Base-by-base conservation (phyloP, 2,329 filamentous ascomycete species). In the Sporothrix phasma region DNA sequence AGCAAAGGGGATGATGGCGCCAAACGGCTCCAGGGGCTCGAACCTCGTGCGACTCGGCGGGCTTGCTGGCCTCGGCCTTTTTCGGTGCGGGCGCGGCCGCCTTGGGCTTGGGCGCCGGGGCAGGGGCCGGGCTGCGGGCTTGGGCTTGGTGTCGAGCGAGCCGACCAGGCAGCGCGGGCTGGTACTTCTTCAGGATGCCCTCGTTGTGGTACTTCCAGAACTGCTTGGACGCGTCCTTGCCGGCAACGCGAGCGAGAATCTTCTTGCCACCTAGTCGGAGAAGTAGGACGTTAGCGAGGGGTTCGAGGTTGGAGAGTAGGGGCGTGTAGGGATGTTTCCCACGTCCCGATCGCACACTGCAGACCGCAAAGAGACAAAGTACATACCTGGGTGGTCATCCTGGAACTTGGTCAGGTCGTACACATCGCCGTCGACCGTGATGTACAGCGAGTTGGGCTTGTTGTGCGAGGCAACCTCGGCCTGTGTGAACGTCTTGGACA, bases 341-440 rank as follows among this genome's bases (percentile, higher is more conserved):
- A n/a, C n/a, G n/a, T n/a, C n/a, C n/a, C n/a, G n/a, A n/a, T n/a
- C n/a, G n/a, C n/a, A n/a, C n/a, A n/a, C n/a, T n/a, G 15, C n/a
- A 4, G 4, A 43, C 6, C 5, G 15, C 15, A 17, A 17, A 43
- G 7, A 5, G 39, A 43, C 15, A 43, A 5, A n/a, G 39, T 7
- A 43, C 41, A 43, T 43, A 43, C 41, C 91, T 74, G 89, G 90
- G 75, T 93, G 89, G 69, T 92, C 88, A 66, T 92, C 87, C 74
- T 90, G 88, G 75, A 93, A 93, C 73, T 87, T 92, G 70, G 92
- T 96, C 71, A 97, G 75, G 74, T 99, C 93, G 76, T 96, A 97
- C 69, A 97, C 93, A 76, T 97, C 93, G 71, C 92, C 89, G 70
- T 97, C 93, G 69, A 97, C 86, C 69, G 95, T 85, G 72, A 97